phyloP scores from a whole-genome alignment of 2,329 filamentous ascomycete species.

The Penicillium concentricum region DNA sequence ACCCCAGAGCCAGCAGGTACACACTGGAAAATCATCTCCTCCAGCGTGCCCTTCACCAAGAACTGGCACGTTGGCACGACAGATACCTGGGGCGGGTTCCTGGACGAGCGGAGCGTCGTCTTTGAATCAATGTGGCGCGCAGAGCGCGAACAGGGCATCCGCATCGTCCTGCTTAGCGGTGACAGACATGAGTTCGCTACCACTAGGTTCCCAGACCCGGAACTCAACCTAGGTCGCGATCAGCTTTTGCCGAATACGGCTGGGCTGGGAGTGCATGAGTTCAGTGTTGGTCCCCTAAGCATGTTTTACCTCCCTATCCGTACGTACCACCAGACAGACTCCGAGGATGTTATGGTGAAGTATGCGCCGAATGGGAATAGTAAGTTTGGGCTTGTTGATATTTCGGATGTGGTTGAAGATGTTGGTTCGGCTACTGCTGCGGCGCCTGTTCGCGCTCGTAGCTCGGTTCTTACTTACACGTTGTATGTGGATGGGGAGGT shows the following conservation, averaged over 20 bases:
- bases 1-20: slow-evolving; percentile 72
- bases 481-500: slow-evolving; percentile 80
- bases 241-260: slow-evolving; percentile 23
- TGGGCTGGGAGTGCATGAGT: slow-evolving; percentile 68
- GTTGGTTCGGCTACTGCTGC: slow-evolving; percentile 13
- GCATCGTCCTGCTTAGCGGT: slow-evolving; percentile 81
- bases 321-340: slow-evolving; percentile 78
- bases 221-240: slow-evolving; percentile 17
- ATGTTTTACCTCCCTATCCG: slow-evolving; percentile 89
- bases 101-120: slow-evolving; percentile 72
- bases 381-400: slow-evolving; percentile 82
- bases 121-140: slow-evolving; percentile 92
- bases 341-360: slow-evolving; percentile 80
- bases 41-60: slow-evolving; percentile 91
- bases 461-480: slow-evolving; percentile 72
- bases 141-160: slow-evolving; percentile 65
- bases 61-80: slow-evolving; percentile 88
- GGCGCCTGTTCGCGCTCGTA: slow-evolving; percentile 17
- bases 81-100: slow-evolving; percentile 94
- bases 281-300: slow-evolving; percentile 83
- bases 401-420: slow-evolving; percentile 61
- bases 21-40: slow-evolving; percentile 90
- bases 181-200: slow-evolving; percentile 97
- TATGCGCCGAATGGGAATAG: slow-evolving; percentile 79
- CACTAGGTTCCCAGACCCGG: slow-evolving; percentile 64